A percentile compares a stretch with the other conserved stretches of the same genome.
These are phyloP conservation scores for Stipa capillata DNA, from an alignment of 176 grass and related monocot species.

Conservation along the genomic window DNA sequence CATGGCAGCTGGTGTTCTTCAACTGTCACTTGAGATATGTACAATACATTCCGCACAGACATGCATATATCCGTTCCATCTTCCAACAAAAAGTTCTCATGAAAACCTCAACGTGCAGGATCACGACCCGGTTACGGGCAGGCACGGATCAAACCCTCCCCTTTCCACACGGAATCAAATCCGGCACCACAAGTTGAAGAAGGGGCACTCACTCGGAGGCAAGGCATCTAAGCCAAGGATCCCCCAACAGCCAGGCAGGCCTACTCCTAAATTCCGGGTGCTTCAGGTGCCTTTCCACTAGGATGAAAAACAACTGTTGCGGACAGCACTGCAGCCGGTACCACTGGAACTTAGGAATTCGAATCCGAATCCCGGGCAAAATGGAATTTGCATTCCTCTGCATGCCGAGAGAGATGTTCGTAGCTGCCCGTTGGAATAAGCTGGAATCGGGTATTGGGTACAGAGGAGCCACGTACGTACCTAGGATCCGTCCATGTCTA, in stretches of 20 bases:
- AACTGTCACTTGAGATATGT: neutral
- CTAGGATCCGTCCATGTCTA: neutral
- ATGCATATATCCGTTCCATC: neutral
- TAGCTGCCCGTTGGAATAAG: neutral
- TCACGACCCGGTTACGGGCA: neutral
- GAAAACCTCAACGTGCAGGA: neutral
- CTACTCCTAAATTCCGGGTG: conserved; percentile 14
- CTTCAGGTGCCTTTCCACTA: conserved; percentile 42
- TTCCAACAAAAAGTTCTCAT: neutral
- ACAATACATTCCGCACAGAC: too few relatives aligned
- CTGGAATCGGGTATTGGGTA: neutral
- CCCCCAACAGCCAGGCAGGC: neutral
- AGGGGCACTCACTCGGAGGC: neutral
- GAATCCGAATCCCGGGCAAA: conserved; percentile 4
- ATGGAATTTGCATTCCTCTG: neutral
- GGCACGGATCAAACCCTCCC: neutral
- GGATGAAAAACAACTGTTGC: neutral
- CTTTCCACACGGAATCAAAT: conserved; percentile 5
- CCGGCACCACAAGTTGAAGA: neutral
- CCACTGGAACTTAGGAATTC: neutral
- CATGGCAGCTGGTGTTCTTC: neutral
- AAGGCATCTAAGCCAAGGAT: conserved; percentile 18
- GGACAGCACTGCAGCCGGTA: neutral
- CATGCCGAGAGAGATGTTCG: neutral
- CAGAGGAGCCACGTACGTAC: conserved; percentile 1